These are phyloP conservation scores for Populus nigra DNA, from an alignment of 345 rosid genomes.

Conservation along the genomic window DNA sequence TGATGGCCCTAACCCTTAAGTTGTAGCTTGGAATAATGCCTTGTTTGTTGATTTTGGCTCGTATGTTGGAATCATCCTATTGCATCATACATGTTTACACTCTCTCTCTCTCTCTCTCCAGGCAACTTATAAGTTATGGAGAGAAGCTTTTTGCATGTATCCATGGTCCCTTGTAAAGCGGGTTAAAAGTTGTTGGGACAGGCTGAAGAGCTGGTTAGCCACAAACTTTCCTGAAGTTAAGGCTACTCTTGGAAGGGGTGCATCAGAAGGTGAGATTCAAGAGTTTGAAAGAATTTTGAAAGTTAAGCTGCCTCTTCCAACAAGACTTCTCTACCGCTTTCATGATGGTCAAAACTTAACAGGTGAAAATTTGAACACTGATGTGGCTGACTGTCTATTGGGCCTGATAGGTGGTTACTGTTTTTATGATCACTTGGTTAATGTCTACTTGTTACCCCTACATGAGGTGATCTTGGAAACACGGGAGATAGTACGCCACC, in stretches of 20 bases:
- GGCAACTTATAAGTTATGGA: slow-evolving; percentile 67
- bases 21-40: not conserved
- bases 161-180: slow-evolving; percentile 80
- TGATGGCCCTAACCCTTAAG: not conserved
- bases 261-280: slow-evolving; percentile 58
- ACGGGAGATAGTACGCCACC: slow-evolving; percentile 18
- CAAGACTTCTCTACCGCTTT: slow-evolving; percentile 77
- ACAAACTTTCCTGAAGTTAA: slow-evolving; percentile 67
- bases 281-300: slow-evolving; percentile 46
- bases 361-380: not conserved
- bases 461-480: slow-evolving; percentile 48
- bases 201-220: slow-evolving; percentile 55
- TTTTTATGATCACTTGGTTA: slow-evolving; percentile 47
- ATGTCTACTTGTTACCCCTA: slow-evolving; percentile 67
- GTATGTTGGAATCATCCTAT: not conserved
- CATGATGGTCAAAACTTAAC: slow-evolving; percentile 65
- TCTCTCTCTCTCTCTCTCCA: slow-evolving; percentile 5
- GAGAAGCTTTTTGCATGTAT: slow-evolving; percentile 67
- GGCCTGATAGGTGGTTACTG: slow-evolving; percentile 87
- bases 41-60: not conserved
- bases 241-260: slow-evolving; percentile 72
- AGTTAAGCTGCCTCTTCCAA: slow-evolving; percentile 72
- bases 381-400: slow-evolving; percentile 12
- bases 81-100: not conserved
- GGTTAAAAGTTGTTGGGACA: slow-evolving; percentile 74